These are phyloP conservation scores for Lasiosphaeria ovina DNA, from an alignment of 495 filamentous ascomycete genomes.

Conservation along the genomic window DNA sequence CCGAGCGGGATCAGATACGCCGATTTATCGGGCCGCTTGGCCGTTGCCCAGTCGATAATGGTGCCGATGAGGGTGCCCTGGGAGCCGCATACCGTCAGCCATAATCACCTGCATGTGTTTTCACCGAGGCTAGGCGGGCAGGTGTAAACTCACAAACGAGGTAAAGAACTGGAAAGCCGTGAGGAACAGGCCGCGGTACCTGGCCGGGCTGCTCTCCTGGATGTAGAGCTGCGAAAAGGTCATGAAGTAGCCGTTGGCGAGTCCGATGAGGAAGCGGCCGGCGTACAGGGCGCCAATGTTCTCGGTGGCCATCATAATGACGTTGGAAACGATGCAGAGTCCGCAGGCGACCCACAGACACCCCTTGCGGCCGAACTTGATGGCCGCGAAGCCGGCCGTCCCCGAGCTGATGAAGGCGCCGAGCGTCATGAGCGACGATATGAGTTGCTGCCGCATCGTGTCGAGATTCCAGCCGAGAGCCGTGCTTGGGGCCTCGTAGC, in stretches of 20 bases:
- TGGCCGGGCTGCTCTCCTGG: slow-evolving; percentile 51
- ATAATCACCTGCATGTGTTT: background rate
- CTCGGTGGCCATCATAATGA: slow-evolving; percentile 58
- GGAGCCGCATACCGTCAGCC: too few relatives aligned
- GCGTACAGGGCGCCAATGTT: slow-evolving; percentile 54
- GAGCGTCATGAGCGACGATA: slow-evolving; percentile 59
- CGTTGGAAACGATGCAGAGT: slow-evolving; percentile 48
- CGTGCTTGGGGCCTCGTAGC: slow-evolving; percentile 39
- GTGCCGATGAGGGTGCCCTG: slow-evolving; percentile 57
- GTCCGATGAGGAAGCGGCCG: slow-evolving; percentile 54
- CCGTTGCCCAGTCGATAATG: slow-evolving; percentile 61
- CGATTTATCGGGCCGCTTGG: slow-evolving; percentile 41
- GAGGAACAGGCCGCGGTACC: slow-evolving; percentile 49
- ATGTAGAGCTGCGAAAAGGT: slow-evolving; percentile 60
- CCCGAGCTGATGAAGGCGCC: slow-evolving; percentile 58
- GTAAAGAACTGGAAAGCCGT: slow-evolving; percentile 44
- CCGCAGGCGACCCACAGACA: slow-evolving; percentile 51
- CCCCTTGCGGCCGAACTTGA: slow-evolving; percentile 45
- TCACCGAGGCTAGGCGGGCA: background rate
- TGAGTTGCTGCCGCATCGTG: slow-evolving; percentile 53
- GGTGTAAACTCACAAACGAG: slow-evolving; percentile 25
- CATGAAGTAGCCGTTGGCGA: slow-evolving; percentile 58
- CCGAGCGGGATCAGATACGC: slow-evolving; percentile 60
- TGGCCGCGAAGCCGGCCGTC: slow-evolving; percentile 51
- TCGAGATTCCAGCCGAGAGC: slow-evolving; percentile 55